Evolutionary conservation across 2,329 filamentous ascomycete species (phyloP), one percentile per base, ranked within the genome.

Genomic region (Anisogramma anomala): DNA sequence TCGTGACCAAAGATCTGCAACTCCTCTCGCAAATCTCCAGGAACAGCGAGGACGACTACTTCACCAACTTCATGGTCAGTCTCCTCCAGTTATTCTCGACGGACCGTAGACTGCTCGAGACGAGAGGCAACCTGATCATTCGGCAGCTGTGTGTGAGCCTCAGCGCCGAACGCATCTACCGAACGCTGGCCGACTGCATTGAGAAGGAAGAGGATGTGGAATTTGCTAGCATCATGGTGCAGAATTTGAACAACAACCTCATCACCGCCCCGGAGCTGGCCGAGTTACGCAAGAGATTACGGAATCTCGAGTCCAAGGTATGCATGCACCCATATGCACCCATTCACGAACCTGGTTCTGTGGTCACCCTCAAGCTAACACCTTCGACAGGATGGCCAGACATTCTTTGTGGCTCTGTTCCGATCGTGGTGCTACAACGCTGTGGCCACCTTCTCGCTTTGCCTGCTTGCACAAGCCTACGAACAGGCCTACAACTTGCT

Each of bases 211-310:
- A 96, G 63, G 91, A 98, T 57, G 78, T 98, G 31, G 93, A 98
- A 58, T 98, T 98, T 61, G 89, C 91, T 13, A 95, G 89, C 57
- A 96, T 98, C 53, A 98, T 98, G 91, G 87, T 98, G 22, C 91
- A 98, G 59, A 96, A 96, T 54, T 71, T 98, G 39, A 98, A 98
- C 65, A 98, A 98, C 61, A 98, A 98, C 54, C 78, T 98, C 41
- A 95, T 98, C 50, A 98, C 93, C 2, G 91, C 93, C 0, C 91
- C 93, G 1, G 88, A 98, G 60, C 68, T 98, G 22, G 79, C 85
- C 1, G 93, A 96, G 52, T 69, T 98, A 48, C 78, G 91, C 33
- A 95, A 94, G 59, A 72, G 91, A 32, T 66, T 98, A 37, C 74
- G 91, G 25, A 98, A 94, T 52, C 68, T 95, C 2, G 91, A 98